phyloP scores from a whole-genome alignment of 2,329 filamentous ascomycete species.

The Coniochaeta pulveracea region DNA sequence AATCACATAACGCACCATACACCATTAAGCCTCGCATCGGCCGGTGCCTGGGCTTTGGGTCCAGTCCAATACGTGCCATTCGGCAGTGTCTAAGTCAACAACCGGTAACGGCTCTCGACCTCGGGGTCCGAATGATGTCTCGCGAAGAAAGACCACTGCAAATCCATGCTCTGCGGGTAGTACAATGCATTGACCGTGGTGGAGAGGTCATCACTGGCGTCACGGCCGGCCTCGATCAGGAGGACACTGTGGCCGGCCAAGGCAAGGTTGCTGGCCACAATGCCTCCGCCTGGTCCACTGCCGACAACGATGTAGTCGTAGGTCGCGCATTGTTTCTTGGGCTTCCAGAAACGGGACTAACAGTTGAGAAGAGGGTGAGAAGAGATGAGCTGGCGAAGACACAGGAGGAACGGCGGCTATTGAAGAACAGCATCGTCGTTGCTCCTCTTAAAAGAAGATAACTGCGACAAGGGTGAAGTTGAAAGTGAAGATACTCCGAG shows the following conservation, averaged over 20 bases:
- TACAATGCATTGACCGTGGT: slow-evolving; percentile 33
- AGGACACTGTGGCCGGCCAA: slow-evolving; percentile 46
- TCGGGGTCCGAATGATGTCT: slow-evolving; percentile 37
- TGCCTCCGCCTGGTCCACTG: slow-evolving; percentile 46
- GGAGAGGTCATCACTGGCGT: slow-evolving; percentile 29
- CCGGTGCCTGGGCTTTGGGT: slow-evolving; percentile 13
- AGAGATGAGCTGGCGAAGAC: too few relatives aligned
- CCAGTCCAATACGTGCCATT: slow-evolving; percentile 16
- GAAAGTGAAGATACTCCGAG: too few relatives aligned
- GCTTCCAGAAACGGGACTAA: too few relatives aligned
- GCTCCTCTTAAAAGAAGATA: too few relatives aligned
- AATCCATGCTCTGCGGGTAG: slow-evolving; percentile 29
- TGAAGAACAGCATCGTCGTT: too few relatives aligned
- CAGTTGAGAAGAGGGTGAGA: too few relatives aligned
- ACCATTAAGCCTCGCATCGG: slow-evolving; percentile 15
- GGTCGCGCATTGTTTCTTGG: too few relatives aligned
- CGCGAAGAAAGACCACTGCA: slow-evolving; percentile 46
- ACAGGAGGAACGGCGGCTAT: too few relatives aligned
- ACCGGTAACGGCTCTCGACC: slow-evolving; percentile 32
- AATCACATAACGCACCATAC: slow-evolving; percentile 13
- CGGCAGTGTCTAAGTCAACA: slow-evolving; percentile 35
- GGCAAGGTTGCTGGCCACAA: slow-evolving; percentile 46
- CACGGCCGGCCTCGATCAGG: slow-evolving; percentile 46
- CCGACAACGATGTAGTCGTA: slow-evolving; percentile 56
- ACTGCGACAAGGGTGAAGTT: too few relatives aligned